A percentile compares a stretch with the other conserved stretches of the same genome.
Evolutionary conservation across 2,329 filamentous ascomycete species (phyloP).

Genomic region (Lachnellula suecica): DNA sequence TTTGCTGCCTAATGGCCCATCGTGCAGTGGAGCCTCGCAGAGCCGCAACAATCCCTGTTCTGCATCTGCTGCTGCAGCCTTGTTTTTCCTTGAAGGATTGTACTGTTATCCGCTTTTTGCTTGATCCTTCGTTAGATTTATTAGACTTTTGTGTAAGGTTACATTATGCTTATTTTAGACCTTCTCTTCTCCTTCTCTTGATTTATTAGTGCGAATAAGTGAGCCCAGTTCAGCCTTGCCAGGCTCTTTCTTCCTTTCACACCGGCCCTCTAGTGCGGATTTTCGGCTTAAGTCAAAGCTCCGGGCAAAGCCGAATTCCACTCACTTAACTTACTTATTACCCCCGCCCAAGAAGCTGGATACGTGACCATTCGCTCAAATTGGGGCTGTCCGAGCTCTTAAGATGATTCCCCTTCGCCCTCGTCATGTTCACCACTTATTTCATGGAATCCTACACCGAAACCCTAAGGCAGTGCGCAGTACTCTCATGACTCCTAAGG

Average conservation of each 20-base stretch:
- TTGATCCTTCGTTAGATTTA: neutral
- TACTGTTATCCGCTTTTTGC: neutral
- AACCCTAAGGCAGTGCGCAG: neutral
- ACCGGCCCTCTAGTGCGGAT: neutral
- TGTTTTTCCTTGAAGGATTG: neutral
- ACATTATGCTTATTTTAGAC: neutral
- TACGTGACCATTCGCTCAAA: too few relatives aligned
- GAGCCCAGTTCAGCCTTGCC: neutral
- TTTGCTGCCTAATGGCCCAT: neutral
- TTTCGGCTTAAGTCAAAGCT: too few relatives aligned
- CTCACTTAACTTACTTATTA: neutral
- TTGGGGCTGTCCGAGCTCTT: neutral
- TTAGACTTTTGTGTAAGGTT: neutral
- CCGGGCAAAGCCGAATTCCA: too few relatives aligned
- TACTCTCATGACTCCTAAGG: neutral
- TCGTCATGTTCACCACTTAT: neutral
- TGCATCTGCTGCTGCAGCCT: neutral
- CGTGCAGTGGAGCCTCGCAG: too few relatives aligned
- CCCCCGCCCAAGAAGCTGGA: neutral
- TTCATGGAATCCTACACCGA: neutral
- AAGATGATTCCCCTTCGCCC: neutral
- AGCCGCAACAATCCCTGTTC: neutral
- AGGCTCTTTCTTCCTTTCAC: neutral
- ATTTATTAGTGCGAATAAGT: neutral
- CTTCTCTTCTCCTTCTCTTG: neutral